Evolutionary conservation across 768 basidiomycete genomes (phyloP), one percentile per base, ranked within the genome.

Genomic region (Boletus coccyginus): DNA sequence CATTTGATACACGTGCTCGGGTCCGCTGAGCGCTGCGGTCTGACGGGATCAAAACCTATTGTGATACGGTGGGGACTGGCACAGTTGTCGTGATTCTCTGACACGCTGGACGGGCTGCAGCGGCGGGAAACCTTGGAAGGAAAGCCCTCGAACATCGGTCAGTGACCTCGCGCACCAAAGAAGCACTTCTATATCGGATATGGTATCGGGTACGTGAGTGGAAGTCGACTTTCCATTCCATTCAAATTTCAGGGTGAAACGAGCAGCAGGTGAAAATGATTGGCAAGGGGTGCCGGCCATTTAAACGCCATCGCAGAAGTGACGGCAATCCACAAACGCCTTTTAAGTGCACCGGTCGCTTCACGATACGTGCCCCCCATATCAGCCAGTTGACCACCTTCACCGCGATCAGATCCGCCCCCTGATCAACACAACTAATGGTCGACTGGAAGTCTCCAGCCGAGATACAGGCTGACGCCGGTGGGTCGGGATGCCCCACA

Each of bases 381-480:
- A 50, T 38, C 43, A 29, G 43, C 44, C 32, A n/a, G 52, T 49
- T 44, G 45, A 33, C 39, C 45, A 4, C 46, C 52, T 36, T 42
- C 51, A 4, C 41, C 35, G 21, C 42, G 29, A 29, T 48, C 53
- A 46, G 52, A 46, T 41, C n/a, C 19, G 4, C 38, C 29, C 63
- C 46, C 42, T 55, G 56, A 52, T 53, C 46, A 48, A 21, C 53
- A 33, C 24, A 32, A 11, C 32, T 32, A 40, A 86, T 86, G 85
- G 80, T 81, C 57, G 73, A 85, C 65, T 86, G 85, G 85, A 72
- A 73, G 54, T 82, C 84, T 12, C 62, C 64, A 32, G 68, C 65
- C 3, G 82, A 82, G 68, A 63, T 86, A 38, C 60, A 60, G 48
- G 75, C 73, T 49, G 80, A 86, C 70, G 75, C 66, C 40, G 69